Conservation (phyloP, 2,329 filamentous ascomycete species). For the Talaromyces sp. region DNA sequence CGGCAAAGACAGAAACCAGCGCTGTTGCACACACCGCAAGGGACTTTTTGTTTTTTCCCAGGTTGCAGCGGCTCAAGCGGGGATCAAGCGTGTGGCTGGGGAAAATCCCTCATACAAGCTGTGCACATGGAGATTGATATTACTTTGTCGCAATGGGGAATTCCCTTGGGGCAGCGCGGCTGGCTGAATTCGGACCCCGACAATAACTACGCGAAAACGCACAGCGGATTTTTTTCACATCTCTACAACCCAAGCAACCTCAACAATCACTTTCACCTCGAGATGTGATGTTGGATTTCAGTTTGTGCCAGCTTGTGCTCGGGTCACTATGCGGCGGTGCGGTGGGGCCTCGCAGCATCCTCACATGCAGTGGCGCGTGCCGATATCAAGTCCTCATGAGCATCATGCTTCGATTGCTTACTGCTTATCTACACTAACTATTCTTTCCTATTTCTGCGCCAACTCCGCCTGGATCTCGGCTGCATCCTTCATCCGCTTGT, state of each 20-base stretch:
- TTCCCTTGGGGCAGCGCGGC: background rate
- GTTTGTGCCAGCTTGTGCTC: conserved; percentile 5
- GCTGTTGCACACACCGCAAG: background rate
- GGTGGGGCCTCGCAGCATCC: background rate
- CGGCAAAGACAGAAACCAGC: background rate
- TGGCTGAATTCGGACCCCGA: background rate
- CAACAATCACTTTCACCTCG: too few species aligned
- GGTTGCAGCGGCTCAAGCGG: background rate
- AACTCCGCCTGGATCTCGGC: conserved; percentile 53
- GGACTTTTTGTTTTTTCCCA: background rate
- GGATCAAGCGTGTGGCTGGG: conserved; percentile 10
- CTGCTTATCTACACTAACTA: background rate
- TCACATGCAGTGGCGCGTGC: background rate
- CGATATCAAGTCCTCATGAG: background rate
- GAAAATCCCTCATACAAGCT: conserved; percentile 14
- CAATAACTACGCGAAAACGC: background rate
- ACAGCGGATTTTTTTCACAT: background rate
- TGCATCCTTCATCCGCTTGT: conserved; percentile 58
- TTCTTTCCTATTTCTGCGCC: background rate
- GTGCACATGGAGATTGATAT: background rate
- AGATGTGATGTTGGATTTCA: conserved; percentile 9
- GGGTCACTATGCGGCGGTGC: conserved; percentile 12
- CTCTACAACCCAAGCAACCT: too few species aligned
- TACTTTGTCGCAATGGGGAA: background rate
- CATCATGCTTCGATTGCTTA: background rate